Base-by-base conservation (phyloP, 805 yeast genomes). In the Kodamaea lidongshanica region DNA sequence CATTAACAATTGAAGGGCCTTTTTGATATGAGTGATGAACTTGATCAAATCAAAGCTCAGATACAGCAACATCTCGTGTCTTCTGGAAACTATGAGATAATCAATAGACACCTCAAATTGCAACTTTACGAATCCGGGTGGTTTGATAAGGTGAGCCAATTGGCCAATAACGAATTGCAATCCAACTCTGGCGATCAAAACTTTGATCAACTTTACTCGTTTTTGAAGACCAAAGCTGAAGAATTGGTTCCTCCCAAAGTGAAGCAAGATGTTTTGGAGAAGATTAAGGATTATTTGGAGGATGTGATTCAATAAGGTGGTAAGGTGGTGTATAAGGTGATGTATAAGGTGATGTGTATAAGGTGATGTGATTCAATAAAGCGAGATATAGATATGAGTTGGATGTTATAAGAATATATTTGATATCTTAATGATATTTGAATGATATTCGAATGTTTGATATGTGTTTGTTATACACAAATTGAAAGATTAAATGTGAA, bases 41-140 rank as follows among this genome's bases (percentile, higher is more conserved):
- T 64, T 21, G 65, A 60, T 34, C 56, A 54, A 29, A 63, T 77
- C 28, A 72, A 71, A 51, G 65, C 76, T 6, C 74, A 77, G 45
- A 79, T 85, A 25, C 85, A 81, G 44, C 74, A 74, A 35, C 77
- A 76, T 45, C 67, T 86, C 21, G 74, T 85, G 3, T 70, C 77
- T 17, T 72, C 85, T 16, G 96, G 95, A 0, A 82, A 79, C 55
- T 86, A 86, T 54, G 89, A 82, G 38, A 67, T 70, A 66, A 79
- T 85, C 33, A 77, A 80, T 28, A 70, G 72, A 30, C 64, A 69
- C 27, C 58, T 88, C 35, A 74, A 75, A 42, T 67, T 77, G 33
- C 74, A 72, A 45, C 67, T 88, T 7, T 69, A 76, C 30, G 81
- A 82, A 47, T 69, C 79, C 1, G 96, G 96, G 5, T 88, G 96